These are phyloP conservation scores for Camellia lanceoleosa DNA, from an alignment of 148 eudicot genomes.

Conservation along the genomic window DNA sequence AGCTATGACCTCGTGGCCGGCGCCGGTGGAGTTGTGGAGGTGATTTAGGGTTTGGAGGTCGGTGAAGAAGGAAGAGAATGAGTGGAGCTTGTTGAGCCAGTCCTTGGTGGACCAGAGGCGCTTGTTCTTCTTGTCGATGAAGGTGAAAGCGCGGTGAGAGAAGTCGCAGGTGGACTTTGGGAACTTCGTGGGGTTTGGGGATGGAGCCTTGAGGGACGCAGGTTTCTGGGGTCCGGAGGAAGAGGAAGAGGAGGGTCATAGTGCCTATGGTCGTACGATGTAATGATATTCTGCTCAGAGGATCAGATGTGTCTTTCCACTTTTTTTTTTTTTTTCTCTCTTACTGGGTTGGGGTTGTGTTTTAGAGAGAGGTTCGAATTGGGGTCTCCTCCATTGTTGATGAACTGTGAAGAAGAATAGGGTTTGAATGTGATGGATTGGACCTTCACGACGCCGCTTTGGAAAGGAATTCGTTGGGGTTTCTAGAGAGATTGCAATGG, in stretches of 20 bases:
- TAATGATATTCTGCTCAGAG: constrained; percentile 53
- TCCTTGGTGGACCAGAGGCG: constrained; percentile 75
- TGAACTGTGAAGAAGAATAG: background rate
- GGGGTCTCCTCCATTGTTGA: background rate
- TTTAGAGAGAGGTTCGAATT: background rate
- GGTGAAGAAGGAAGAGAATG: constrained; percentile 52
- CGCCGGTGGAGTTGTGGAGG: constrained; percentile 76
- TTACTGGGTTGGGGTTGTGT: background rate
- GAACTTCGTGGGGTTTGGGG: constrained; percentile 43
- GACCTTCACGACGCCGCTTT: background rate
- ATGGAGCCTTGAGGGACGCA: constrained; percentile 39
- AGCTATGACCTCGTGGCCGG: constrained; percentile 82
- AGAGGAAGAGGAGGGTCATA: constrained; percentile 41
- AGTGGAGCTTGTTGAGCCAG: constrained; percentile 55
- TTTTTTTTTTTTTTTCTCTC: too few relatives aligned
- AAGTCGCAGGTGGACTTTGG: constrained; percentile 82
- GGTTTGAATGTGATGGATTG: background rate
- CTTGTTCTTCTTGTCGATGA: constrained; percentile 51
- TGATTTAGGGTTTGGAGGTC: constrained; percentile 27
- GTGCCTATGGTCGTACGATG: constrained; percentile 52
- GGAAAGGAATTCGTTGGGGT: background rate
- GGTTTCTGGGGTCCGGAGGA: constrained; percentile 58
- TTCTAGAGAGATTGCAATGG: background rate
- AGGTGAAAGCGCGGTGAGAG: constrained; percentile 62
- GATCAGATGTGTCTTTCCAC: constrained; percentile 76